phyloP scores from a whole-genome alignment of 2,329 filamentous ascomycete species.

The Phaeosphaeriaceae sp. region DNA sequence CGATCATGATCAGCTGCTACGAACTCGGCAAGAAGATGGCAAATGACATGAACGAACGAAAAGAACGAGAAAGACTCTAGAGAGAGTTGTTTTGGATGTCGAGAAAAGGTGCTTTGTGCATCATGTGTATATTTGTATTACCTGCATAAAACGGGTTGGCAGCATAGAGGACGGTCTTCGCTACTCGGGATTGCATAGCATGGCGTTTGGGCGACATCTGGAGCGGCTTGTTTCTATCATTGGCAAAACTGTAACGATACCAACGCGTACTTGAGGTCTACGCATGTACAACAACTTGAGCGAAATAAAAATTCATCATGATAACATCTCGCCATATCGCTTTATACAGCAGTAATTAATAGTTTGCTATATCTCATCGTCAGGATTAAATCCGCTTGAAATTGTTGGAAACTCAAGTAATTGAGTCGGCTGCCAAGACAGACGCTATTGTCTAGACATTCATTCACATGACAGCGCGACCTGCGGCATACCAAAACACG shows the following conservation, averaged over 20 bases:
- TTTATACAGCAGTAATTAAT: too few relatives aligned
- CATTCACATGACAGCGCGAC: constrained; percentile 24
- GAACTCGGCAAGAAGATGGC: constrained; percentile 94
- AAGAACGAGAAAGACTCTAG: constrained; percentile 26
- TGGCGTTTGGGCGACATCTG: constrained; percentile 8
- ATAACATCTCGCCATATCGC: not conserved
- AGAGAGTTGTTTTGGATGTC: not conserved
- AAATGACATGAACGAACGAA: constrained; percentile 72
- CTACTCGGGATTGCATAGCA: constrained; percentile 10
- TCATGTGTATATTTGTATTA: constrained; percentile 6
- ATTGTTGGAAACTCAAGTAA: not conserved
- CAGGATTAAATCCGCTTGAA: not conserved
- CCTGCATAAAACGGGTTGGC: constrained; percentile 4
- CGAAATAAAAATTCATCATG: constrained; percentile 1
- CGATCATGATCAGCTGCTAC: constrained; percentile 99
- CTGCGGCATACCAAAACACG: constrained; percentile 18
- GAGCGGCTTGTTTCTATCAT: not conserved
- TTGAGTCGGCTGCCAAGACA: constrained; percentile 3
- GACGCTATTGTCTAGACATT: not conserved
- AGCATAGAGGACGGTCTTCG: constrained; percentile 4
- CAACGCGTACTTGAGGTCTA: constrained; percentile 6
- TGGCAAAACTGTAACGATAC: constrained; percentile 11
- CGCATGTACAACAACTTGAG: constrained; percentile 10
- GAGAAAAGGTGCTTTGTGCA: not conserved
- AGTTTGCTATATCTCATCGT: not conserved